Base-by-base conservation (phyloP, 2,329 filamentous ascomycete genomes). In the Cladorrhinum sp. region DNA sequence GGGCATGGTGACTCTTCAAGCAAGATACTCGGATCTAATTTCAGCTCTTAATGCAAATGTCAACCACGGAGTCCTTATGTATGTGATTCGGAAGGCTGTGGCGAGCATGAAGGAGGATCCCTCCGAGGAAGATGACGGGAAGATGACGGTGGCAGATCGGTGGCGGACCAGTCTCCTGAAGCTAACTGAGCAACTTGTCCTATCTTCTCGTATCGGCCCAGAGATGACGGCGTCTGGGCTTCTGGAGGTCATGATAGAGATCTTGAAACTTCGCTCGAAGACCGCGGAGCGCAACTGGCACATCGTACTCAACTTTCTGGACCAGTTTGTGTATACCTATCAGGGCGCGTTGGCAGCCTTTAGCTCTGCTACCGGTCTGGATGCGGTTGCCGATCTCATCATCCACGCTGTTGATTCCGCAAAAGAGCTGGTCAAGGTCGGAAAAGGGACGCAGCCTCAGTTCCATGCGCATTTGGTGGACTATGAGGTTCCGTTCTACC, bases 31-130 rank as follows among this genome's bases (percentile, higher is more conserved):
- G 32, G 95, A 99, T 72, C 89, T 99, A 23, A 87, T 92, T 64
- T 87, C 91, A 48, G 92, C 95, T n/a, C 79, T 99, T 48, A 96
- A 92, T 69, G 91, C 96, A 57, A 96, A 93, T 67, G 93, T 98
- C 38, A 98, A 96, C 69, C 96, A 99, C 69, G 96, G 95, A 13
- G 89, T 98, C 27, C 81, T 99, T 50, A 89, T 98, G 66, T 98
- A 97, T 70, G 85, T 97, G 66, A 89, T 96, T 54, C 86, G 93
- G 59, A 97, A 96, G 74, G 91, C 92, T 9, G 90, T 98, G 60
- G 88, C 89, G 18, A 90, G 92, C 64, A 88, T 99, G 77, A 86
- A 82, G 60, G 78, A 78, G 18, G 81, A 86, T 61, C 57, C 64
- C 1, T 78, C 79, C 53, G 72, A 78, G 54, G 85, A 88, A 58